These are phyloP conservation scores for Gossypium gossypioides DNA, from an alignment of 441 rosid species.

Conservation along the genomic window DNA sequence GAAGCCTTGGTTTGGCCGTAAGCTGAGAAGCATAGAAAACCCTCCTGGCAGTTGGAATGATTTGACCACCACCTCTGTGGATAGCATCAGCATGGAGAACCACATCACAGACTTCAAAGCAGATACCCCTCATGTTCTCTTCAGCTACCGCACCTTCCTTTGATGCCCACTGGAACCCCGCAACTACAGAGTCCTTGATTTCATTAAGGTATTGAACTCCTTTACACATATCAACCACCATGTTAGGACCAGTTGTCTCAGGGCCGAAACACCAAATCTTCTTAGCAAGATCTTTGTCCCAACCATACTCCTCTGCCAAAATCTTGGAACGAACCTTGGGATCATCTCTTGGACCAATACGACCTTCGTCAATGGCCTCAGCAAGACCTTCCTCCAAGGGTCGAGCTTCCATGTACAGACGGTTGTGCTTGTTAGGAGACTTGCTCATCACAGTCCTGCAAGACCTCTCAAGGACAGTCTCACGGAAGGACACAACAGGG, in stretches of 20 bases:
- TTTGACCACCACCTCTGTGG: conserved; percentile 17
- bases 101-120: conserved; percentile 16
- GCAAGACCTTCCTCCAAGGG: conserved; percentile 19
- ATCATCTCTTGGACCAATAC: conserved; percentile 18
- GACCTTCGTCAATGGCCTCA: conserved; percentile 15
- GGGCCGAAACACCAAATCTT: conserved; percentile 20
- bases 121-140: conserved; percentile 19
- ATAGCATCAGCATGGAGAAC: conserved; percentile 18
- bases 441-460: conserved; percentile 17
- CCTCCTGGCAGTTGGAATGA: conserved; percentile 20
- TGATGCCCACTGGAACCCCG: conserved; percentile 21
- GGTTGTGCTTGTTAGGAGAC: conserved; percentile 21
- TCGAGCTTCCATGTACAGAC: conserved; percentile 19
- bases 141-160: conserved; percentile 14
- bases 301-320: conserved; percentile 15
- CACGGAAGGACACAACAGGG: conserved; percentile 19
- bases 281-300: conserved; percentile 18
- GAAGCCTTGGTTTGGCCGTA: conserved; percentile 15
- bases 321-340: conserved; percentile 14
- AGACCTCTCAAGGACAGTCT: conserved; percentile 20
- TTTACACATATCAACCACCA: conserved; percentile 17
- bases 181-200: conserved; percentile 19
- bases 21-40: conserved; percentile 15
- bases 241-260: conserved; percentile 19
- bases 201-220: conserved; percentile 20